Base-by-base conservation (phyloP, 768 basidiomycete species). In the Pleurotus ostreatus region DNA sequence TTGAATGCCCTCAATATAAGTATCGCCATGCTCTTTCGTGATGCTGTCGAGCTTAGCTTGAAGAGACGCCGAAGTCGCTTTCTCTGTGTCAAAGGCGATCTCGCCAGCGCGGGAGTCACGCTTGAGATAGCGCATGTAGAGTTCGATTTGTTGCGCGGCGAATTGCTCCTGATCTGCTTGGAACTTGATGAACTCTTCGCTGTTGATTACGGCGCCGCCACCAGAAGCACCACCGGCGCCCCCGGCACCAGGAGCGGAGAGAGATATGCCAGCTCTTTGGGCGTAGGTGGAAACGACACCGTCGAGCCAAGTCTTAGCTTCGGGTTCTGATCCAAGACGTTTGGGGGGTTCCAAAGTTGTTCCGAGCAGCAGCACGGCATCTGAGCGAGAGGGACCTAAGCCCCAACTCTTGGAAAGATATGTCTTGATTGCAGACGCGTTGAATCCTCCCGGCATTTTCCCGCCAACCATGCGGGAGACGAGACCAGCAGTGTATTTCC, bases 391-490 rank as follows among this genome's bases (percentile, higher is more conserved):
- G 3, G 96, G 76, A 25, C 96, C 97, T n/a, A 98, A 76, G 47
- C 97, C 97, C 94, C 95, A 98, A 23, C 83, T 83, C 79, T 98
- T 98, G 38, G 85, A 82, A 25, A 99, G 80, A 69, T 99, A 81
- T 0, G 82, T 73, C 73, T 97, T 95, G 70, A 95, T 94, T 9
- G 92, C 82, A 5, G 95, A 92, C 16, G 88, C 78, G 63, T 97
- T 97, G 84, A 99, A 99, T 37, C 96, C 96, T 69, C 97, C 97
- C 30, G 97, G 97, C 92, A 99, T 96, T 76, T 99, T 99, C 46
- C 86, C 86, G 57, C 94, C 92, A 51, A 98, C 80, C 67, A 60
- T 43, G 56, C 97, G 92, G 25, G 94, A 92, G 51, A 98, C 79
- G 43, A 99, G 80, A 18, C 94, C 88, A 45, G 83, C 88, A 11